Evolutionary conservation across 768 basidiomycete species (phyloP), one percentile per base, ranked within the genome.

Genomic region (Gymnopilus dilepis): DNA sequence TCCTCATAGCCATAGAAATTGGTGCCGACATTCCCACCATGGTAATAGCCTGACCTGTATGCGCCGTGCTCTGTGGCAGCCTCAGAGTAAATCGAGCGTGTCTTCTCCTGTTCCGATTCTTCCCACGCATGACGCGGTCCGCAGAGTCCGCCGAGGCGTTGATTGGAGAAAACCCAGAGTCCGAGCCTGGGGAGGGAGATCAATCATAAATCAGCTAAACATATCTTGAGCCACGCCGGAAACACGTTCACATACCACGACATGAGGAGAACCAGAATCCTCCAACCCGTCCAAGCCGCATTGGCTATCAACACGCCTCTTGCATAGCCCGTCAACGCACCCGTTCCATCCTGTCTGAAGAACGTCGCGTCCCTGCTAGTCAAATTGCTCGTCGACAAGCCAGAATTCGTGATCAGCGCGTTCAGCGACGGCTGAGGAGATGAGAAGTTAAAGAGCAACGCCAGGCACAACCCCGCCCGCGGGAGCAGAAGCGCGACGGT

Each of bases 81-180:
- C 53, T 86, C 86, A 61, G 77, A 81, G 66, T 84, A 83, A 22
- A 79, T 67, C 4, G 85, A 72, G 41, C 78, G 71, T 2, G 78
- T 78, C 77, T 89, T 89, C 69, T 90, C 88, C 15, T 78, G 80
- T 26, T 87, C 86, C 52, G 89, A 85, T 76, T 94, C 93, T 70
- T 94, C 92, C 93, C 91, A 93, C 64, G 89, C 82, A 67, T 87
- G 86, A 13, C 91, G 86, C 9, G 93, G 93, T 43, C 93, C 93
- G 72, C 91, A 92, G 15, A 94, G 71, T n/a, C 93, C 92, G 51
- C 86, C 92, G 48, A 89, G 90, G 59, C 85, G 85, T 60, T 91
- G 84, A 43, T 87, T 90, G 48, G 90, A 91, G 66, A 91, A 76
- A 55, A 90, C 69, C 92, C 92, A 95, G 17, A 96, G 81, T 48